A percentile compares a stretch with the other conserved stretches of the same genome.
Evolutionary conservation across 2,329 filamentous ascomycete species (phyloP).

Genomic region (Ophiostoma triangulosporum): DNA sequence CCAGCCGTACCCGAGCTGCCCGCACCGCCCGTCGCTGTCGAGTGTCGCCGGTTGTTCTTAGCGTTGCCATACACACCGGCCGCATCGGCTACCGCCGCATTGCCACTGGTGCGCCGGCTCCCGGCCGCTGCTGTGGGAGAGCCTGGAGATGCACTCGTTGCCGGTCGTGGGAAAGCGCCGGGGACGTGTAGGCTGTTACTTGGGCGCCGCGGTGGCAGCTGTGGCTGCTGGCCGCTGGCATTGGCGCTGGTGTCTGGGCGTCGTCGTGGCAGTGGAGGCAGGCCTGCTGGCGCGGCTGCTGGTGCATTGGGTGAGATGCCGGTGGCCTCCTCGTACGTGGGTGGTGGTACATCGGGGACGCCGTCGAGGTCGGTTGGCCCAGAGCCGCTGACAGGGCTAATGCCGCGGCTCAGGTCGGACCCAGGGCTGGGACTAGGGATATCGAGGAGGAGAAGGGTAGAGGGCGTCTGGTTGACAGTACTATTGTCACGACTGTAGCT

Average conservation of each 20-base stretch:
- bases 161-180: not conserved
- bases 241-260: not conserved
- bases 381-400: not conserved
- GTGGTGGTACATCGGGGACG: constrained; percentile 10
- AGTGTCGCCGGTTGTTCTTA: not conserved
- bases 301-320: constrained; percentile 3
- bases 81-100: not conserved
- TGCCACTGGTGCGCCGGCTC: not conserved
- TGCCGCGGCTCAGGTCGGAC: not conserved
- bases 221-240: not conserved
- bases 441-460: constrained; percentile 8
- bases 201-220: not conserved
- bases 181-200: not conserved
- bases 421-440: not conserved
- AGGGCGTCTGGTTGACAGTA: constrained; percentile 10
- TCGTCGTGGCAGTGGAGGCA: not conserved
- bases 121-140: not conserved
- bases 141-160: not conserved
- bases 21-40: not conserved
- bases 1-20: too few species aligned
- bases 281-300: not conserved
- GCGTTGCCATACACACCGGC: not conserved
- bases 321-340: constrained; percentile 13
- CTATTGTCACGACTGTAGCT: constrained; percentile 5
- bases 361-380: not conserved